Evolutionary conservation across 306 rosid species (phyloP).

Genomic region (Vigna mungo): DNA sequence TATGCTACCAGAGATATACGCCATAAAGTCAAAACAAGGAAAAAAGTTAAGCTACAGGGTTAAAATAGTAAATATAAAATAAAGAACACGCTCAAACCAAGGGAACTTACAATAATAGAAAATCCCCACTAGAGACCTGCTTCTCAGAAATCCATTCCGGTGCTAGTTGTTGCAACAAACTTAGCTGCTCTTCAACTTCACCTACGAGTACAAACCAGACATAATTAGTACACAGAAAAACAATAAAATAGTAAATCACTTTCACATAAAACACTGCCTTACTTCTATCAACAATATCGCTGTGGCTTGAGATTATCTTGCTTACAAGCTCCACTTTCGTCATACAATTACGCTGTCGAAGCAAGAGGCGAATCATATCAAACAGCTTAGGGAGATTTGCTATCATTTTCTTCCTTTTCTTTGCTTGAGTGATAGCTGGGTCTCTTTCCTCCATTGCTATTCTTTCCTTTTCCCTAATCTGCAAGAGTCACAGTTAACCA

Average conservation of each 20-base stretch:
- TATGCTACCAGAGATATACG: slow-evolving; percentile 53
- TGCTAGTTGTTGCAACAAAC: slow-evolving; percentile 66
- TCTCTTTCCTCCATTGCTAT: slow-evolving; percentile 67
- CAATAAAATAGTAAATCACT: background rate
- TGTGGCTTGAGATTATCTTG: slow-evolving; percentile 63
- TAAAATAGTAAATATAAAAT: background rate
- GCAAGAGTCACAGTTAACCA: slow-evolving; percentile 46
- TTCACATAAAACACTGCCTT: slow-evolving; percentile 38
- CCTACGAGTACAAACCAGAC: slow-evolving; percentile 50
- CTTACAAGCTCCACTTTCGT: slow-evolving; percentile 77
- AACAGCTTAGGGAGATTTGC: slow-evolving; percentile 82
- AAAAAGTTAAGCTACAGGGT: background rate
- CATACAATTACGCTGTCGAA: slow-evolving; percentile 63
- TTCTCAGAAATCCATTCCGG: slow-evolving; percentile 92
- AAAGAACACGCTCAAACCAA: background rate
- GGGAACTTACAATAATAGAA: slow-evolving; percentile 62
- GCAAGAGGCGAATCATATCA: slow-evolving; percentile 68
- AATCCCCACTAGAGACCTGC: slow-evolving; percentile 64
- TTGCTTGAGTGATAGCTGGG: slow-evolving; percentile 80
- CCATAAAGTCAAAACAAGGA: slow-evolving; percentile 19
- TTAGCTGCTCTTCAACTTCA: slow-evolving; percentile 79
- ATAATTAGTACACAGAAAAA: slow-evolving; percentile 35
- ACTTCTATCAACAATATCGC: slow-evolving; percentile 70
- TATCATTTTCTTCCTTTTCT: slow-evolving; percentile 67
- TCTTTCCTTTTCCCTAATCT: slow-evolving; percentile 82